Evolutionary conservation across 495 filamentous ascomycete species (phyloP), one percentile per base, ranked within the genome.

Genomic region (Aspergillus affinis): DNA sequence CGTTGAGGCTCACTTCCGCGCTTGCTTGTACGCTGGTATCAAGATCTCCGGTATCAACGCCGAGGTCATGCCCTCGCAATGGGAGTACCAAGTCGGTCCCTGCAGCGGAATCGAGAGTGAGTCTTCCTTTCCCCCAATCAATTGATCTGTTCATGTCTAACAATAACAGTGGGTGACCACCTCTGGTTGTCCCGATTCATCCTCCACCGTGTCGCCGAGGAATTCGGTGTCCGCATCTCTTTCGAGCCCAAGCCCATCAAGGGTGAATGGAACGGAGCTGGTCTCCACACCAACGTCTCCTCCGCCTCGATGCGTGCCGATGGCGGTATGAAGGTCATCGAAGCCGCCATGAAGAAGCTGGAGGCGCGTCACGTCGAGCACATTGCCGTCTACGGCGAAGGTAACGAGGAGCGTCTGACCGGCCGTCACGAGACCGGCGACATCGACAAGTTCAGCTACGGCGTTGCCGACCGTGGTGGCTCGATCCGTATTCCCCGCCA

Each of bases 41-140:
- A 88, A 92, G 69, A 97, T 98, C 78, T 96, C 94, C 32, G 94
- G 94, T 77, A 97, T 93, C 81, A 98, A 98, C 80, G 94, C 94
- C 52, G 94, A 98, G 86, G 94, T 98, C 72, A 93, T 97, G 87
- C 92, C 94, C 58, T 92, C 90, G 61, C 94, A 98, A 77, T 98
- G 94, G 94, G 94, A 98, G 80, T 98, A 92, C 89, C 94, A 98
- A 77, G 90, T 98, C 69, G 94, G 95, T 62, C 95, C 95, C 63
- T 97, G 93, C 80, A 71, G 80, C 46, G 94, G 94, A 51, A 98
- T 98, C 72, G 85, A 91, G 72, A 80, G 87, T 89, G 75, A 75
- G 82, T 82, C 59, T 4, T 19, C 57, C 30, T 27, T 46, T n/a
- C 15, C 23, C 20, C 56, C 32, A 36, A 53, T 71, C 49, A 23